phyloP scores from a whole-genome alignment of 768 basidiomycete species.

The Boletales sp. region DNA sequence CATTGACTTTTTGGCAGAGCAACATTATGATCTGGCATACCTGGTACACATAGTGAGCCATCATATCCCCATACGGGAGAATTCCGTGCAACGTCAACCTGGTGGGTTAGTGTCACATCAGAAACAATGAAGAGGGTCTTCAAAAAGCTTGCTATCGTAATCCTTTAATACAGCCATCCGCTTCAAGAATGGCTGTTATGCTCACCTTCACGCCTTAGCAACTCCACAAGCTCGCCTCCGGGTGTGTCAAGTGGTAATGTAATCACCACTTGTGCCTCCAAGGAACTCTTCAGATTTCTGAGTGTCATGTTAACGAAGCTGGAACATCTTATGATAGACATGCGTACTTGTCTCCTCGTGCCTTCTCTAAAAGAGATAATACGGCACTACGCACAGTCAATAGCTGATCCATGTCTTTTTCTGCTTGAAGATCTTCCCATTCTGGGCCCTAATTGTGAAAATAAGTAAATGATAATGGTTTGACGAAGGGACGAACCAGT shows the following conservation, averaged over 20 bases:
- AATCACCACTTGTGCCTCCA: constrained; percentile 74
- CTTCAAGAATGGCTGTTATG: background rate
- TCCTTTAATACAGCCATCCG: background rate
- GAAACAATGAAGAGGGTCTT: constrained; percentile 83
- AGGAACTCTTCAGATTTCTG: constrained; percentile 69
- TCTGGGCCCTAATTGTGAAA: constrained; percentile 41
- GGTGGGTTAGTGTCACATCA: constrained; percentile 51
- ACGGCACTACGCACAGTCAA: constrained; percentile 60
- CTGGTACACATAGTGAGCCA: constrained; percentile 40
- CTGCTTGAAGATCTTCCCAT: constrained; percentile 61
- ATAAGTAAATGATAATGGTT: background rate
- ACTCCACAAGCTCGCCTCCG: constrained; percentile 30
- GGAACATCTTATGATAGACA: background rate
- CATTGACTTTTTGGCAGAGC: background rate
- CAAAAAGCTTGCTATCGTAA: constrained; percentile 52
- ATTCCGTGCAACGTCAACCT: constrained; percentile 37
- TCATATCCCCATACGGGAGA: constrained; percentile 50
- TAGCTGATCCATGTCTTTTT: constrained; percentile 60
- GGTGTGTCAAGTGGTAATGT: constrained; percentile 41
- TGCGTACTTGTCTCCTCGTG: constrained; percentile 68
- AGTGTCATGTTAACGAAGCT: constrained; percentile 1
- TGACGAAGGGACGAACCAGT: constrained; percentile 45
- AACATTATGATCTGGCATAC: constrained; percentile 33
- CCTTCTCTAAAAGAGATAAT: constrained; percentile 69
- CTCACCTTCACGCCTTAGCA: constrained; percentile 44